Evolutionary conservation across 2,329 filamentous ascomycete genomes (phyloP).

Genomic region (Fusarium verticillioides): DNA sequence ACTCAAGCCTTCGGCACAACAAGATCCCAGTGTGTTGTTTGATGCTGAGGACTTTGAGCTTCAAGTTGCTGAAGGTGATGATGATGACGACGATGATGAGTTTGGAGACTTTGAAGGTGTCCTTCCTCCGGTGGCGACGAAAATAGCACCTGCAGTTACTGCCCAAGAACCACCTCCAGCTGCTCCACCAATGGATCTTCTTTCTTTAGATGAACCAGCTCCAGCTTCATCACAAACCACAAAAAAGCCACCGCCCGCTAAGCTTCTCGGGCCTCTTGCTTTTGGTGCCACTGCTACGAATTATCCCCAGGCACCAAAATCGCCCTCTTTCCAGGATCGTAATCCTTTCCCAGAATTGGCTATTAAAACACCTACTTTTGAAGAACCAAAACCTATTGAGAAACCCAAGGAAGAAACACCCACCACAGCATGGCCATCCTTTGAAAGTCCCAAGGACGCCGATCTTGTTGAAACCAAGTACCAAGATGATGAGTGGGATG

Average conservation of each 20-base stretch:
- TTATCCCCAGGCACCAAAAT: slow-evolving; percentile 61
- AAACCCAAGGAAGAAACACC: slow-evolving; percentile 53
- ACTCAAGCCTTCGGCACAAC: slow-evolving; percentile 36
- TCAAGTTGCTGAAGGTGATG: slow-evolving; percentile 53
- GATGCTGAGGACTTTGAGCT: slow-evolving; percentile 69
- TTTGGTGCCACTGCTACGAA: slow-evolving; percentile 43
- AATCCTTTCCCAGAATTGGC: slow-evolving; percentile 64
- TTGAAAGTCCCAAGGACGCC: slow-evolving; percentile 39
- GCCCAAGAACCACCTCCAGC: slow-evolving; percentile 30
- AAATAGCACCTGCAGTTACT: slow-evolving; percentile 16
- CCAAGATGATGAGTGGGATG: slow-evolving; percentile 61
- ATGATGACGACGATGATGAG: slow-evolving; percentile 60
- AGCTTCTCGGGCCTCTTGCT: slow-evolving; percentile 47
- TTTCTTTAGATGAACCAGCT: slow-evolving; percentile 52
- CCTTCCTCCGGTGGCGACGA: slow-evolving; percentile 7
- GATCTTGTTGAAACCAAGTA: slow-evolving; percentile 27
- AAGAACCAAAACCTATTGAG: slow-evolving; percentile 49
- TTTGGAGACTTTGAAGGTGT: slow-evolving; percentile 70
- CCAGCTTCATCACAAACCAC: slow-evolving; percentile 23
- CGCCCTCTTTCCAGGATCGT: slow-evolving; percentile 63
- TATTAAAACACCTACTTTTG: slow-evolving; percentile 56
- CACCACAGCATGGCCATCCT: slow-evolving; percentile 59
- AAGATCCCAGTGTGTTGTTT: slow-evolving; percentile 70
- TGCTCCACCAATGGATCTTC: slow-evolving; percentile 53
- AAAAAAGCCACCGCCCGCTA: slow-evolving; percentile 43